Evolutionary conservation across 257 asterid species (phyloP).

Genomic region (Ocimum tenuiflorum): DNA sequence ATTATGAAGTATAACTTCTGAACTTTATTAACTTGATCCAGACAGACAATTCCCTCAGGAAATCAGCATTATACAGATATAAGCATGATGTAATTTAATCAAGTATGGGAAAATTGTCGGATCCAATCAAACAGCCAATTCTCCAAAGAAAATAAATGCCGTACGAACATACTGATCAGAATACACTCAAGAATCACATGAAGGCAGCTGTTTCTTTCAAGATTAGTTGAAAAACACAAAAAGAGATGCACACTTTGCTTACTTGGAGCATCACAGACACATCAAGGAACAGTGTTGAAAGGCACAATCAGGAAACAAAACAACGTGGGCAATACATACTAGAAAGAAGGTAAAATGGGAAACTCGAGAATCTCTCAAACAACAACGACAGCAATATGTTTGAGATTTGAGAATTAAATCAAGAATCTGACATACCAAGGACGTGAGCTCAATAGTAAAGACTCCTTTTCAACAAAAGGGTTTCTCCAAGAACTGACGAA

Average conservation of each 20-base stretch:
- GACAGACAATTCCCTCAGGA: neutral
- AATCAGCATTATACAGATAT: neutral
- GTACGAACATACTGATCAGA: neutral
- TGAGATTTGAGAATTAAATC: too few species aligned
- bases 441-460: constrained; percentile 12
- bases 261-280: constrained; percentile 3
- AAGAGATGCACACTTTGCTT: too few species aligned
- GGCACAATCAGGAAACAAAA: constrained; percentile 13
- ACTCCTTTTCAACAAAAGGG: constrained; percentile 25
- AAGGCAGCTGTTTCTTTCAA: neutral
- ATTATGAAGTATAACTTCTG: neutral
- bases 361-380: constrained; percentile 17
- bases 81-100: neutral
- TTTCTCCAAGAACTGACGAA: constrained; percentile 18
- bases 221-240: too few species aligned
- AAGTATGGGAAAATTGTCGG: neutral
- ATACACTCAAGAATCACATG: constrained; percentile 23
- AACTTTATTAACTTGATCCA: neutral
- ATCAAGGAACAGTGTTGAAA: constrained; percentile 24
- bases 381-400: constrained; percentile 17
- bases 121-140: neutral
- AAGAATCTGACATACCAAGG: constrained; percentile 35
- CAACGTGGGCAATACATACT: constrained; percentile 13
- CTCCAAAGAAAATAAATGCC: neutral
- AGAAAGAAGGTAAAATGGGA: constrained; percentile 3